These are phyloP conservation scores for Aspergillus biplanus DNA, from an alignment of 495 filamentous ascomycete species.

Conservation along the genomic window DNA sequence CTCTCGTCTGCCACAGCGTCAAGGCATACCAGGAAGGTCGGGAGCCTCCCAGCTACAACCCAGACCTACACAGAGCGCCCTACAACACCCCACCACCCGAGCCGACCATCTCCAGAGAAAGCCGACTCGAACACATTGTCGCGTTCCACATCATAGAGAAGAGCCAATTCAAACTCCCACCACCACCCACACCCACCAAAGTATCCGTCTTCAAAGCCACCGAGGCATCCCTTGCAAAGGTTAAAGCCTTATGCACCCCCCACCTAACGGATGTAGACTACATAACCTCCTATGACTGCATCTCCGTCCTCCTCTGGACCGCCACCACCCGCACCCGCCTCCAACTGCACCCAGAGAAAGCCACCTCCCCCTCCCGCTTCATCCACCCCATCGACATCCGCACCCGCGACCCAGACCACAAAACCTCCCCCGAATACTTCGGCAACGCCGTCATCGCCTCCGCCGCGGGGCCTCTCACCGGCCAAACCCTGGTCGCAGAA, in stretches of 20 bases:
- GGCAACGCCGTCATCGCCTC: slow-evolving; percentile 29
- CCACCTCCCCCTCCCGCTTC: slow-evolving; percentile 15
- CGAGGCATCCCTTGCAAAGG: slow-evolving; percentile 17
- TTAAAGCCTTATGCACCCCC: slow-evolving; percentile 25
- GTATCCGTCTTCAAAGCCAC: slow-evolving; percentile 27
- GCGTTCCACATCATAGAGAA: slow-evolving; percentile 27
- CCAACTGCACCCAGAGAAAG: slow-evolving; percentile 24
- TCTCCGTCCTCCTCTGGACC: slow-evolving; percentile 31
- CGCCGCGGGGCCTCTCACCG: slow-evolving; percentile 22
- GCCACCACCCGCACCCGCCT: slow-evolving; percentile 27
- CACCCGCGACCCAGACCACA: slow-evolving; percentile 26
- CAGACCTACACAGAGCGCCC: slow-evolving; percentile 28
- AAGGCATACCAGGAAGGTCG: slow-evolving; percentile 24
- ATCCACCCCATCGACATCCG: slow-evolving; percentile 32
- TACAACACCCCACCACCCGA: slow-evolving; percentile 22
- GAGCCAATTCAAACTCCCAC: slow-evolving; percentile 21
- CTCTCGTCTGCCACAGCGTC: slow-evolving; percentile 29
- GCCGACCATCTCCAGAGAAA: slow-evolving; percentile 13
- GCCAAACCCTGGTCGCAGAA: slow-evolving; percentile 16
- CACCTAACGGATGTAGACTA: slow-evolving; percentile 24
- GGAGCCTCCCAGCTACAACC: slow-evolving; percentile 22
- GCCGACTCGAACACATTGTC: slow-evolving; percentile 18
- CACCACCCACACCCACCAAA: slow-evolving; percentile 7
- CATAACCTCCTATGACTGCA: slow-evolving; percentile 33
- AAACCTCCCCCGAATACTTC: slow-evolving; percentile 28